These are phyloP conservation scores for Leishmania tropica DNA, from an alignment of 208 protist species.

Conservation along the genomic window DNA sequence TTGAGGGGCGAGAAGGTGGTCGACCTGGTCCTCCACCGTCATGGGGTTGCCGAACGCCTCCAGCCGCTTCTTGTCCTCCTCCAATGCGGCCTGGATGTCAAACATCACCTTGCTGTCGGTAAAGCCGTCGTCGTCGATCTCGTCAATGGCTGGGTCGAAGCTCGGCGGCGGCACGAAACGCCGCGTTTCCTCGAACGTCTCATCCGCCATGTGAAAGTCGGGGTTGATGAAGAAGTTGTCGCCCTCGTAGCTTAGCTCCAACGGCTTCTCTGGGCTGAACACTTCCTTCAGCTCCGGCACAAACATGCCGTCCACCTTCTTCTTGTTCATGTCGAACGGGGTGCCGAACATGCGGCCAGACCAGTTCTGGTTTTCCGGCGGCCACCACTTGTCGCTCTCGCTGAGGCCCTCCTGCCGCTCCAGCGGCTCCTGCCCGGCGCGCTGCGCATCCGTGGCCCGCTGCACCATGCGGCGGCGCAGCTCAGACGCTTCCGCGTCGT, in stretches of 20 bases:
- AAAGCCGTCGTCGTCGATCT: slow-evolving; percentile 86
- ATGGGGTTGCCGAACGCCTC: slow-evolving; percentile 91
- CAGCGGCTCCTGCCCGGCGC: slow-evolving; percentile 56
- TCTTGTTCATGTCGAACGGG: slow-evolving; percentile 75
- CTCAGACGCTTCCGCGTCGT: slow-evolving; percentile 45
- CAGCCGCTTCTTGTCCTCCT: slow-evolving; percentile 81
- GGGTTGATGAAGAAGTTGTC: slow-evolving; percentile 76
- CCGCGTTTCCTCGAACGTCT: slow-evolving; percentile 75
- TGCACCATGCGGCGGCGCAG: slow-evolving; percentile 53
- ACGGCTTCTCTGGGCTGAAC: slow-evolving; percentile 51
- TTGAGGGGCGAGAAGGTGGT: slow-evolving; percentile 81
- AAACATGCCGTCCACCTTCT: slow-evolving; percentile 82
- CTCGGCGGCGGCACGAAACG: slow-evolving; percentile 78
- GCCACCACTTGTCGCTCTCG: slow-evolving; percentile 73
- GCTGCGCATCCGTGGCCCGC: slow-evolving; percentile 70
- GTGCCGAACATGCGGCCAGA: slow-evolving; percentile 75
- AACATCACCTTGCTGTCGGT: slow-evolving; percentile 78
- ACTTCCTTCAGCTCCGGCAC: slow-evolving; percentile 84
- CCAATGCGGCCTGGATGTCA: slow-evolving; percentile 83
- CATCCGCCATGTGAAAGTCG: slow-evolving; percentile 83
- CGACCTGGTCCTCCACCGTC: slow-evolving; percentile 85
- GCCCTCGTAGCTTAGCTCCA: slow-evolving; percentile 72
- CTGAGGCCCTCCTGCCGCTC: slow-evolving; percentile 12
- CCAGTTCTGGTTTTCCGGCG: slow-evolving; percentile 67
- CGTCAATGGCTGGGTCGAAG: slow-evolving; percentile 85